Percentiles rank a stretch among this genome's conserved stretches.
These are phyloP conservation scores for Hanseniaspora sp. DNA, from an alignment of 1,139 yeast genomes.

Conservation along the genomic window DNA sequence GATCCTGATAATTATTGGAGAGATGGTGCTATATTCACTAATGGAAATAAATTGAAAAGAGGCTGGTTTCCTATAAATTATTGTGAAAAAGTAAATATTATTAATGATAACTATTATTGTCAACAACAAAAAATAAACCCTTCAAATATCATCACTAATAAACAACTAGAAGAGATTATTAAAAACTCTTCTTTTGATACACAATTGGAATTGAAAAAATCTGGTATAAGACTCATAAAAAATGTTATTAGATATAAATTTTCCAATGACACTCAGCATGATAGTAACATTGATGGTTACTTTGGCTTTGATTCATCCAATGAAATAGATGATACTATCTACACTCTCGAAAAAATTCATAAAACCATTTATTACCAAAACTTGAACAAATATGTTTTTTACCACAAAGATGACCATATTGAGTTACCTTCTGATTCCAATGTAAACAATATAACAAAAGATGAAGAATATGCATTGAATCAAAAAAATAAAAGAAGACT, in stretches of 20 bases:
- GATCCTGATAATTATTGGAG: slow-evolving; percentile 6
- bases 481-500: neutral
- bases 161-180: neutral
- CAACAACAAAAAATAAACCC: slow-evolving; percentile 6
- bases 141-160: neutral
- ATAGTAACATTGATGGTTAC: neutral
- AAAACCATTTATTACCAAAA: neutral
- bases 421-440: neutral
- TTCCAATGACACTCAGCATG: neutral
- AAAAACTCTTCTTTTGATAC: neutral
- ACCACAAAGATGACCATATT: slow-evolving; percentile 17
- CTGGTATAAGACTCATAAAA: slow-evolving; percentile 25
- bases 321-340: slow-evolving; percentile 22
- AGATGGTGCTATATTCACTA: slow-evolving; percentile 10
- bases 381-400: slow-evolving; percentile 15
- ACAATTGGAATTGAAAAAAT: neutral
- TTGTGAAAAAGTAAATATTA: slow-evolving; percentile 2
- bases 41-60: slow-evolving; percentile 2
- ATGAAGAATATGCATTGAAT: neutral
- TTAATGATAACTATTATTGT: slow-evolving; percentile 10
- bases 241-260: slow-evolving; percentile 17
- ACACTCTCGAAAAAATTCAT: slow-evolving; percentile 14
- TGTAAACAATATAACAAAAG: neutral
- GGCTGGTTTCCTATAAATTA: slow-evolving; percentile 16
- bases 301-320: slow-evolving; percentile 18